Conservation (phyloP, 768 basidiomycete genomes). For the Trametes cubensis region DNA sequence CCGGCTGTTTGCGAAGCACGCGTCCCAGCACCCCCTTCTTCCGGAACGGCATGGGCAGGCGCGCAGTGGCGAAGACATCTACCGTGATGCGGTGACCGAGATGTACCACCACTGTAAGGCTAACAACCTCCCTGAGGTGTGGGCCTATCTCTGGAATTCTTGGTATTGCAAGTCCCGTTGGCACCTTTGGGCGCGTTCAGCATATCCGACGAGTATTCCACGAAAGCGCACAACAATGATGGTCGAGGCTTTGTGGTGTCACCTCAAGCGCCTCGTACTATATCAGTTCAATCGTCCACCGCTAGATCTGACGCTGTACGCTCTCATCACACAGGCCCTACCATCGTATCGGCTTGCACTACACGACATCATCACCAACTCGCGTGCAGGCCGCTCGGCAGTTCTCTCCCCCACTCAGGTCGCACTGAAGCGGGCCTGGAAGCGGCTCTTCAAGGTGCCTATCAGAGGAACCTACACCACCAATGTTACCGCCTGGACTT, state of each 20-base stretch:
- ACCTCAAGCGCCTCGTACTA: neutral
- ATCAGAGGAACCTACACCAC: conserved; percentile 21
- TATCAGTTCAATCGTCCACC: neutral
- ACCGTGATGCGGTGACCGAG: too few relatives aligned
- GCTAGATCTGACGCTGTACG: neutral
- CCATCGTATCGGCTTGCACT: neutral
- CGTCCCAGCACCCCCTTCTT: too few relatives aligned
- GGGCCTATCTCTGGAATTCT: neutral
- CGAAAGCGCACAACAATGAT: neutral
- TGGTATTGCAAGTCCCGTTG: conserved; percentile 36
- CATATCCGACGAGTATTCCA: conserved; percentile 20
- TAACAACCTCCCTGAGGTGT: too few relatives aligned
- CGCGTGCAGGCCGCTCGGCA: neutral
- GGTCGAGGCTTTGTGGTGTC: neutral
- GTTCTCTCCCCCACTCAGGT: neutral
- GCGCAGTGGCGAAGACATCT: too few relatives aligned
- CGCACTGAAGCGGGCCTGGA: neutral
- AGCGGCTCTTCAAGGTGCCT: neutral
- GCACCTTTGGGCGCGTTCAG: conserved; percentile 28
- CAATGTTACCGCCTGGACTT: conserved; percentile 30
- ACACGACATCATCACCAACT: neutral
- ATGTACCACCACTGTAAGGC: too few relatives aligned
- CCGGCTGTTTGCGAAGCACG: too few relatives aligned
- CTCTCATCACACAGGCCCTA: neutral
- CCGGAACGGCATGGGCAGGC: too few relatives aligned